Percentiles rank a stretch among this genome's conserved stretches.
phyloP scores from a whole-genome alignment of 2,329 filamentous ascomycete species.

The Ophioceras dolichostomum region DNA sequence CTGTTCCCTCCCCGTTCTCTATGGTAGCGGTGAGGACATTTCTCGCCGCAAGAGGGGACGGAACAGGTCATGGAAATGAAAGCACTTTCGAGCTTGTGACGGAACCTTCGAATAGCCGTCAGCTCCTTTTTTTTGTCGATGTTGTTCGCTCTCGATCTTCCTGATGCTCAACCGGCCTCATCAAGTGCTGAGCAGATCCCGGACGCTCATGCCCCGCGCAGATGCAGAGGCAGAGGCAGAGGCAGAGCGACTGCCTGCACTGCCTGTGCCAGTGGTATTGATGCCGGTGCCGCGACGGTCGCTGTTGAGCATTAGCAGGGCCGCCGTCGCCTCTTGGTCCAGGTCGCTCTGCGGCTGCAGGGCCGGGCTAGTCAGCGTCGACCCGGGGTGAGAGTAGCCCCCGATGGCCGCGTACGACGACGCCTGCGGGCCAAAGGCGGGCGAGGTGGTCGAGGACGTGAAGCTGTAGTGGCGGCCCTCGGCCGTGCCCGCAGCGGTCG shows the following conservation, averaged over 20 bases:
- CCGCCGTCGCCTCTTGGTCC: constrained; percentile 73
- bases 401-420: constrained; percentile 24
- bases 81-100: not conserved
- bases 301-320: constrained; percentile 75
- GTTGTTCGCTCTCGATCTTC: not conserved
- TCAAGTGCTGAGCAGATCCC: constrained; percentile 40
- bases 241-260: not conserved
- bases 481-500: constrained; percentile 22
- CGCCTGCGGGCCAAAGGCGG: constrained; percentile 40
- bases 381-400: constrained; percentile 28
- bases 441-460: constrained; percentile 35
- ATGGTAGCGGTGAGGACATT: not conserved
- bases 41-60: not conserved
- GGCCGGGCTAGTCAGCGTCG: constrained; percentile 45
- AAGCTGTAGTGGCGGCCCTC: constrained; percentile 28
- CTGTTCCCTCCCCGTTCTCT: too few species aligned
- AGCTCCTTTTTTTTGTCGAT: not conserved
- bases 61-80: not conserved
- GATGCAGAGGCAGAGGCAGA: too few species aligned
- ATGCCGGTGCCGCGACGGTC: constrained; percentile 48
- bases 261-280: constrained; percentile 9
- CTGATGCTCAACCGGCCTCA: not conserved
- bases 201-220: constrained; percentile 37
- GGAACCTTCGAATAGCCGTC: not conserved
- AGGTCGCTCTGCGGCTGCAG: constrained; percentile 42